Base-by-base conservation (phyloP, 352 stramenopile genomes). In the Elongisporangium prolatum region DNA sequence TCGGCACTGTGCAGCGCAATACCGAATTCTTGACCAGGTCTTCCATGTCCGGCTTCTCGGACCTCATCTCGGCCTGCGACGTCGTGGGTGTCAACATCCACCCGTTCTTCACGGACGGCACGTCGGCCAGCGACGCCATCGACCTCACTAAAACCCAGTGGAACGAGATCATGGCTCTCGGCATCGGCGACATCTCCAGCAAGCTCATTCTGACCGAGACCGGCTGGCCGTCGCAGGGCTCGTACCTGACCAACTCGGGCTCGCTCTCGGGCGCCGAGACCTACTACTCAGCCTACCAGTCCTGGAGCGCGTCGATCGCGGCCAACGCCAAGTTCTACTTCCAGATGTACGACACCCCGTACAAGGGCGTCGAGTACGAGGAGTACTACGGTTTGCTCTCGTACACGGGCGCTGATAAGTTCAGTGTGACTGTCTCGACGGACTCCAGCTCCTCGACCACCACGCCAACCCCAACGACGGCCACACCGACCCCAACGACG, bases 321-420 rank as follows among this genome's bases (percentile, higher is more conserved):
- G 64, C 72, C 49, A 84, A 86, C 55, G 57, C 66, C 21, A 62
- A 54, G 16, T 89, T 77, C 63, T 90, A 86, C 74, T 90, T 92
- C 69, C 80, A 91, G 67, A 80, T 89, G 60, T 92, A 86, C 55
- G 78, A 92, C 68, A 74, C 71, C 21, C 74, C 76, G 7, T 67
- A 71, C 65, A 76, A 78, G 54, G 50, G 61, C 0, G 53, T 68
- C 24, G 50, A 38, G 0, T 88, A 75, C 58, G 83, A 92, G 60
- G 51, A 75, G 58, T 67, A 59, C 50, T 92, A 74, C 61, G 83
- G 77, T 13, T 59, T 92, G 37, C 57, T 87, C 40, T 71, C 56
- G 2, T 58, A 65, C 37, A 61, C 82, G 66, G 70, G 58, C 20
- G 59, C 71, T 60, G 50, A 71, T 56, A 92, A 92, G 68, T 90